Conservation (phyloP, 768 basidiomycete species). For the Leccinum variicolor region DNA sequence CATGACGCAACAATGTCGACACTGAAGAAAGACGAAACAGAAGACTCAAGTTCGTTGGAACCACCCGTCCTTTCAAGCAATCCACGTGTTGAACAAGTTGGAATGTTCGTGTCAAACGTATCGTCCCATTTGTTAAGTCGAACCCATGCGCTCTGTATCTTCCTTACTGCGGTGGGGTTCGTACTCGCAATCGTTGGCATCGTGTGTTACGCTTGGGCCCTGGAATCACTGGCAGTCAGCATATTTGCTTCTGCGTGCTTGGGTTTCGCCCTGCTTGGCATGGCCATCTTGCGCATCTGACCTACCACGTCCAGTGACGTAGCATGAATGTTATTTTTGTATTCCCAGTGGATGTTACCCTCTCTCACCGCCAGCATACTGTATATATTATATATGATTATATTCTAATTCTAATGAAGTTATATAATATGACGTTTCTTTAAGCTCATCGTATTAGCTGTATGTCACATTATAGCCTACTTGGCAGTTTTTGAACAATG, state of each 20-base stretch:
- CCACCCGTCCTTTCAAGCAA: slow-evolving; percentile 39
- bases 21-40: background rate
- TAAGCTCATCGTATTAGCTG: background rate
- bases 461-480: background rate
- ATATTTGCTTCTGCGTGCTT: slow-evolving; percentile 43
- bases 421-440: background rate
- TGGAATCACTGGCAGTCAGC: slow-evolving; percentile 42
- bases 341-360: background rate
- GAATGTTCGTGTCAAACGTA: slow-evolving; percentile 40
- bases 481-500: background rate
- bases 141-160: slow-evolving; percentile 48
- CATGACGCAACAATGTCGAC: background rate
- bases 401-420: background rate
- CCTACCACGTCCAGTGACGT: background rate
- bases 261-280: slow-evolving; percentile 30
- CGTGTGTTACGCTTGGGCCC: slow-evolving; percentile 49
- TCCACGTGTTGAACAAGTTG: slow-evolving; percentile 52
- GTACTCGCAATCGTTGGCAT: slow-evolving; percentile 49
- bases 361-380: background rate
- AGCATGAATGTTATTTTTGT: background rate
- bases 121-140: slow-evolving; percentile 44
- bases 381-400: too few species aligned
- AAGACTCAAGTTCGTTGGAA: slow-evolving; percentile 10
- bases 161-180: slow-evolving; percentile 47
- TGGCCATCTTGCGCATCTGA: slow-evolving; percentile 5